Evolutionary conservation across 768 basidiomycete genomes (phyloP).

Genomic region (Suillus fuscotomentosus): DNA sequence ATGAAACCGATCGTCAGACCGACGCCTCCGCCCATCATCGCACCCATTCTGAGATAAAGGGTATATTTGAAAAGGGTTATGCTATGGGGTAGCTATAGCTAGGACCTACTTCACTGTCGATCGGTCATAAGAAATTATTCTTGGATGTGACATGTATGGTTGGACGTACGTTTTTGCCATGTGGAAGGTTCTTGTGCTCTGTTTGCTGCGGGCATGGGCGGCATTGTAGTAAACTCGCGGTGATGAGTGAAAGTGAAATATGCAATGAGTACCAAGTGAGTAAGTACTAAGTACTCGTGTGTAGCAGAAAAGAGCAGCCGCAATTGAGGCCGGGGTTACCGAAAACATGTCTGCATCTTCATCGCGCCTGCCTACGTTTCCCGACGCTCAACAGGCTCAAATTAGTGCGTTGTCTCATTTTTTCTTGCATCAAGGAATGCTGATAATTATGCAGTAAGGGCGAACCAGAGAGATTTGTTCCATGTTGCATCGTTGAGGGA

Average conservation of each 20-base stretch:
- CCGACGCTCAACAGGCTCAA: conserved; percentile 80
- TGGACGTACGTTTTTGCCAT: conserved; percentile 70
- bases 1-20: conserved; percentile 97
- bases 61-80: conserved; percentile 9
- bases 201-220: conserved; percentile 29
- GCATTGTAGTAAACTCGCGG: neutral
- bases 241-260: neutral
- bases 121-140: conserved; percentile 8
- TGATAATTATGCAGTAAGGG: conserved; percentile 56
- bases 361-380: conserved; percentile 50
- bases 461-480: conserved; percentile 80
- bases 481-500: conserved; percentile 75
- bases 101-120: conserved; percentile 57
- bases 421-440: conserved; percentile 1
- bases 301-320: conserved; percentile 2
- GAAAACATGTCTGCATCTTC: conserved; percentile 1
- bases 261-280: neutral
- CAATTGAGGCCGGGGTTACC: neutral
- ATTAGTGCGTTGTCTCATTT: conserved; percentile 58
- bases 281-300: neutral
- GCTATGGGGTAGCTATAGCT: conserved; percentile 2
- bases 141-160: neutral
- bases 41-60: conserved; percentile 71
- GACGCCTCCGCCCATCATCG: conserved; percentile 89
- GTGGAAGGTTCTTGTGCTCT: conserved; percentile 55